phyloP scores from a whole-genome alignment of 2,329 filamentous ascomycete genomes.

The Fusarium pseudocircinatum region DNA sequence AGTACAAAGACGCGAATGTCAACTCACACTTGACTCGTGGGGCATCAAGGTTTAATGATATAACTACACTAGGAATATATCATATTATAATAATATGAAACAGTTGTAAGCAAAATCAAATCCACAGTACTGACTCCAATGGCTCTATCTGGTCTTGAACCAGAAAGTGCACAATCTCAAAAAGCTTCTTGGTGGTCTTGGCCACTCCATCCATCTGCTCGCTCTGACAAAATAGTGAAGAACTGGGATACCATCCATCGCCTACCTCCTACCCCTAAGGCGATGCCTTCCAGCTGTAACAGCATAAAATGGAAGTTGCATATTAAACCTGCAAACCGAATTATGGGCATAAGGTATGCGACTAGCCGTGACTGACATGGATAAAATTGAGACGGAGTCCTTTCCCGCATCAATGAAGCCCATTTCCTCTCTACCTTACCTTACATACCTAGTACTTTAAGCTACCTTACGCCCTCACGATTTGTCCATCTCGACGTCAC shows the following conservation, averaged over 20 bases:
- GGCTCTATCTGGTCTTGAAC: not conserved
- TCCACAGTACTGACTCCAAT: not conserved
- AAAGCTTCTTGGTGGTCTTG: not conserved
- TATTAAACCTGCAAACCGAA: not conserved
- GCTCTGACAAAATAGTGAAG: not conserved
- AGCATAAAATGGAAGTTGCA: not conserved
- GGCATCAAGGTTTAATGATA: not conserved
- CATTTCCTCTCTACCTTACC: not conserved
- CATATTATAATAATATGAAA: not conserved
- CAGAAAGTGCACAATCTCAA: not conserved
- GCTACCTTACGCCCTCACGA: not conserved
- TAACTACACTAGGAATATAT: not conserved
- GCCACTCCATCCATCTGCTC: not conserved
- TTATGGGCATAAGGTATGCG: not conserved
- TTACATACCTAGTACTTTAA: not conserved
- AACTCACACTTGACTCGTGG: not conserved
- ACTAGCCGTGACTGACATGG: not conserved
- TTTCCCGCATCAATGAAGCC: not conserved
- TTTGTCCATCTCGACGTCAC: slow-evolving; percentile 11
- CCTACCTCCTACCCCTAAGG: not conserved
- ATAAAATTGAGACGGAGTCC: not conserved
- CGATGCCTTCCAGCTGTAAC: not conserved
- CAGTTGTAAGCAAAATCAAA: not conserved
- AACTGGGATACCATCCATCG: not conserved
- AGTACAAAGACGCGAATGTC: not conserved